phyloP scores from a whole-genome alignment of 1,284 basidiomycete species.

The Papiliotrema terrestris region DNA sequence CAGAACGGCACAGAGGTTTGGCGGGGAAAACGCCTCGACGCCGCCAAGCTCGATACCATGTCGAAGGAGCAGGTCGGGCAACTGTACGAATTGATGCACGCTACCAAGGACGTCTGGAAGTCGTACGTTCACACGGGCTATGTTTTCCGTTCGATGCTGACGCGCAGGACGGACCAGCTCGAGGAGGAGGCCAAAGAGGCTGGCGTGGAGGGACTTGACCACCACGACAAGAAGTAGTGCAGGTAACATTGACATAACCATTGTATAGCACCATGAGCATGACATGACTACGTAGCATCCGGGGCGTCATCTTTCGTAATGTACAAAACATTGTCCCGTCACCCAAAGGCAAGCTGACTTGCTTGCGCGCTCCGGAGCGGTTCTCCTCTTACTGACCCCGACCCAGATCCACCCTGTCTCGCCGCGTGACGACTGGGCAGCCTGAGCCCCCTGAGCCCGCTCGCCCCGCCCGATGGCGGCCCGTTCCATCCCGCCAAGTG shows the following conservation, averaged over 20 bases:
- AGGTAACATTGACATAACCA: neutral
- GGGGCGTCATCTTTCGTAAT: neutral
- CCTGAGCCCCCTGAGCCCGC: conserved; percentile 29
- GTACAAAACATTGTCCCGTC: neutral
- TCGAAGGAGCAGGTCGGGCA: conserved; percentile 83
- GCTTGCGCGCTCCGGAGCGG: conserved; percentile 16
- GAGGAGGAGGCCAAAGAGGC: conserved; percentile 10
- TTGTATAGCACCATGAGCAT: neutral
- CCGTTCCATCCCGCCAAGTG: conserved; percentile 8
- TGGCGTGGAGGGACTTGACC: conserved; percentile 2
- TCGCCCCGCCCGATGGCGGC: neutral
- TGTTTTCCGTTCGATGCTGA: neutral
- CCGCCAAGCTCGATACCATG: conserved; percentile 79
- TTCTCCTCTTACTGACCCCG: neutral
- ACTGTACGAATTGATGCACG: conserved; percentile 87
- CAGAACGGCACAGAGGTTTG: conserved; percentile 45
- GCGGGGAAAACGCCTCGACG: conserved; percentile 67
- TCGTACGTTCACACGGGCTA: conserved; percentile 31
- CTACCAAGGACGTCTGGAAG: conserved; percentile 80
- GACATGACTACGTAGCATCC: neutral
- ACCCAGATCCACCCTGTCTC: conserved; percentile 11
- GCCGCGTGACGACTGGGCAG: conserved; percentile 27
- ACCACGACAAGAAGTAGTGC: neutral
- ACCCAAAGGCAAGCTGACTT: conserved; percentile 8
- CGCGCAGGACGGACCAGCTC: conserved; percentile 5